These are phyloP conservation scores for Rhodotorula paludigena DNA, from an alignment of 768 basidiomycete genomes.

Conservation along the genomic window DNA sequence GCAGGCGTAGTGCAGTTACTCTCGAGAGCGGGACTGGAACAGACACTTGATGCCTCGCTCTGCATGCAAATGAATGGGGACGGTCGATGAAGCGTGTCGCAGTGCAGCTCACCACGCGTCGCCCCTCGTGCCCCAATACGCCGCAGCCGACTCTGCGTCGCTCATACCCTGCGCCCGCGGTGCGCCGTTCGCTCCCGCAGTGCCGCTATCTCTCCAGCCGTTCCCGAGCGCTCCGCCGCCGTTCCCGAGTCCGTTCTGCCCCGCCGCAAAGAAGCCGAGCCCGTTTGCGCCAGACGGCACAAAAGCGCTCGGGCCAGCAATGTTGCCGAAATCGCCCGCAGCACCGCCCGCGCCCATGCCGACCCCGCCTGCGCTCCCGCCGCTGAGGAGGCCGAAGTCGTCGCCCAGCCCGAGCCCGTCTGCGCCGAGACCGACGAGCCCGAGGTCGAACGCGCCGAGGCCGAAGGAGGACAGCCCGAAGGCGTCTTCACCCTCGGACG, in stretches of 20 bases:
- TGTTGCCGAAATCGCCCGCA: too few relatives aligned
- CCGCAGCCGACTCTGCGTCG: background rate
- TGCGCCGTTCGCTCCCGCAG: background rate
- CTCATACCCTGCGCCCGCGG: background rate
- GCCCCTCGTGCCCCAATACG: conserved; percentile 1
- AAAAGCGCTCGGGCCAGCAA: too few relatives aligned
- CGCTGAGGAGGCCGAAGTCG: background rate
- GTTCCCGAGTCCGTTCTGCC: background rate
- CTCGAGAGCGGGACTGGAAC: too few relatives aligned
- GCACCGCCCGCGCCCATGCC: background rate
- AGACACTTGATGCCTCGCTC: too few relatives aligned
- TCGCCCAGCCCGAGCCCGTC: background rate
- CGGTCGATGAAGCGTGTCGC: too few relatives aligned
- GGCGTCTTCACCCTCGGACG: background rate
- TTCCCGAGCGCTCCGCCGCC: background rate
- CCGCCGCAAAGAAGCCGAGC: too few relatives aligned
- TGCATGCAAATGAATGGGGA: too few relatives aligned
- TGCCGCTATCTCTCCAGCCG: background rate
- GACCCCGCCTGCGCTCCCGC: background rate
- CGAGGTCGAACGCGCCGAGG: background rate
- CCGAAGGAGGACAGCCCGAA: background rate
- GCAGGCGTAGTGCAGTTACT: background rate
- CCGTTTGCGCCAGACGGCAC: too few relatives aligned
- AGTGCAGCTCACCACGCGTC: too few relatives aligned
- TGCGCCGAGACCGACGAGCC: background rate